phyloP scores from a whole-genome alignment of 306 rosid genomes.

The Quercus mongolica region DNA sequence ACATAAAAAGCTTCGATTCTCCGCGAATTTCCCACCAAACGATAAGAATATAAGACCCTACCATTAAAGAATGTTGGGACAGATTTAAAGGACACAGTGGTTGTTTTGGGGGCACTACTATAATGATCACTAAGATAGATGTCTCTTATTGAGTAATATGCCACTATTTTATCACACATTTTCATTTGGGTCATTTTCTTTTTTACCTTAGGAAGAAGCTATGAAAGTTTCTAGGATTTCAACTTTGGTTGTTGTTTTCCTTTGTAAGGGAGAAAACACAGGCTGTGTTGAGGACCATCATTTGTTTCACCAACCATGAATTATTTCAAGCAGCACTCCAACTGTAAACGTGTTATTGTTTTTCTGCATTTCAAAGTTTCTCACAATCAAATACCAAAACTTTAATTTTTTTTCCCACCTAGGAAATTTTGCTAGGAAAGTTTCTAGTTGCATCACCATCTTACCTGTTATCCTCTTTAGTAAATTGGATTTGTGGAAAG shows the following conservation, averaged over 20 bases:
- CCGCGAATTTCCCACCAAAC: slow-evolving; percentile 6
- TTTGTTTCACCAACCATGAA: slow-evolving; percentile 40
- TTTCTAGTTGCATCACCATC: slow-evolving; percentile 11
- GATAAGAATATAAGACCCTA: slow-evolving; percentile 15
- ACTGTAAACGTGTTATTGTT: slow-evolving; percentile 32
- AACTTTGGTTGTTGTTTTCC: slow-evolving; percentile 22
- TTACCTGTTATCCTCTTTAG: neutral
- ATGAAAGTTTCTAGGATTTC: neutral
- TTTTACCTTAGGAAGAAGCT: slow-evolving; percentile 9
- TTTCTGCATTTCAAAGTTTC: slow-evolving; percentile 10
- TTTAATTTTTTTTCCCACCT: neutral
- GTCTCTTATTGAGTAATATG: slow-evolving; percentile 13
- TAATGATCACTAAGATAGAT: slow-evolving; percentile 20
- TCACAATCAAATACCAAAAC: neutral
- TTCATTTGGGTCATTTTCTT: neutral
- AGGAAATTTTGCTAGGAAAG: neutral
- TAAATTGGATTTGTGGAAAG: too few relatives aligned
- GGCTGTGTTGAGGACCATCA: slow-evolving; percentile 20
- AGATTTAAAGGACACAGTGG: slow-evolving; percentile 17
- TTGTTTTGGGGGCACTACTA: slow-evolving; percentile 5
- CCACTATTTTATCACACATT: slow-evolving; percentile 20
- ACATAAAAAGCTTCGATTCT: slow-evolving; percentile 17
- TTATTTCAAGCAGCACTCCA: slow-evolving; percentile 38
- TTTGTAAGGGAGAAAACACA: slow-evolving; percentile 19
- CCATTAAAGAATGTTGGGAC: slow-evolving; percentile 30